Conservation (phyloP, 805 yeast genomes). For the Saccharomycopsis synnaedendra region DNA sequence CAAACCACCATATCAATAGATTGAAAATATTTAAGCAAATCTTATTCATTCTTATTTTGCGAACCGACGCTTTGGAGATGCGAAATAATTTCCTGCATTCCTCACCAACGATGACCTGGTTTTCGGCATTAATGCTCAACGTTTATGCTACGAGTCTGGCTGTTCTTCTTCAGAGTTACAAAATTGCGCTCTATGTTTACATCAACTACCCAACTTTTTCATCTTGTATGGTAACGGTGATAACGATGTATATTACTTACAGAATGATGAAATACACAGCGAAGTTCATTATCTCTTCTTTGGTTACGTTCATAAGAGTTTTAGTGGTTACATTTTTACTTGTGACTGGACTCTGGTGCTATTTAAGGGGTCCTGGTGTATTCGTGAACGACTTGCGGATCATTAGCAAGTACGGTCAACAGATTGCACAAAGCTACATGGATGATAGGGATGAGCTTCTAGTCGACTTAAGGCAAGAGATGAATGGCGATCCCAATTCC, state of each 20-base stretch:
- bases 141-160: constrained; percentile 3
- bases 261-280: neutral
- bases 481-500: neutral
- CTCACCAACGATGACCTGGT: no score
- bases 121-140: neutral
- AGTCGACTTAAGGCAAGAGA: neutral
- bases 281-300: neutral
- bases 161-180: constrained; percentile 4
- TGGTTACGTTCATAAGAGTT: constrained; percentile 5
- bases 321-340: neutral
- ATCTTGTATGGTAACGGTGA: constrained; percentile 1
- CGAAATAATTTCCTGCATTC: no score
- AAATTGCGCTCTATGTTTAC: constrained; percentile 5
- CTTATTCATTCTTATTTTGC: no score
- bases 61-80: no score
- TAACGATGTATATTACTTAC: constrained; percentile 2
- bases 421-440: neutral
- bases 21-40: no score
- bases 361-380: constrained; percentile 1
- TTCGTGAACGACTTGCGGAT: constrained; percentile 5
- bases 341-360: constrained; percentile 6
- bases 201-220: constrained; percentile 7
- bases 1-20: no score
- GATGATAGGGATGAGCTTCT: neutral
- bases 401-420: neutral